Evolutionary conservation across 495 filamentous ascomycete species (phyloP), one percentile per base, ranked within the genome.

Genomic region (Aspergillus heteromorphus): DNA sequence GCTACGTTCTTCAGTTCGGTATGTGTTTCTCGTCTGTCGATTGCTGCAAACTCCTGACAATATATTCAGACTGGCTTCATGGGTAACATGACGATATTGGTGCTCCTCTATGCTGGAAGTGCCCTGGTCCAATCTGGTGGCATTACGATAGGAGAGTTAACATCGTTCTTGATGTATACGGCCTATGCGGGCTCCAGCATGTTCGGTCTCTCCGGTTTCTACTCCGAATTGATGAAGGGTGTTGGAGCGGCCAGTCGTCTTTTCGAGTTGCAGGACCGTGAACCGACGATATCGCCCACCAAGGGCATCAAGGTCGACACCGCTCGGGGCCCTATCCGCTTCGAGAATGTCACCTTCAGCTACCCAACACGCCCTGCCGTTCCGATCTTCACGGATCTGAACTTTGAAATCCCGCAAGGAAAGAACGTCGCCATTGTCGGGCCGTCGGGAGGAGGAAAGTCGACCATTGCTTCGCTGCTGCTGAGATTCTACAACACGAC

Each of bases 81-180:
- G 67, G 93, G 93, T 4, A 97, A 98, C 60, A 88, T 97, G 87
- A 96, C 92, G 0, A 89, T 98, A 41, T 72, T 98, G 38, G 87
- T 87, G n/a, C 79, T 98, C 51, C 81, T 98, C 2, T 93, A 95
- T 67, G 87, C 89, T 16, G 93, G 93, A 52, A 89, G 92, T 27
- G 84, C 85, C 53, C 89, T 97, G 73, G 93, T 98, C 20, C 84
- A 88, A 62, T 80, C 82, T 1, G 92, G 93, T 1, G 79, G 83
- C 27, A 93, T 98, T 73, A 89, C 79, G 25, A 83, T 97, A 50
- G 93, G 93, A 53, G 95, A 97, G 53, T 72, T 98, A 51, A 91
- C 95, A n/a, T 92, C 89, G 2, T 98, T 98, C 70, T 77, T 98
- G 65, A 97, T 98, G 93, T 98, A 97, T 64, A 90, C 92, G 13